Evolutionary conservation across 73 alveolate genomes (phyloP), one percentile per base, ranked within the genome.

Genomic region (Effrenium voratum): DNA sequence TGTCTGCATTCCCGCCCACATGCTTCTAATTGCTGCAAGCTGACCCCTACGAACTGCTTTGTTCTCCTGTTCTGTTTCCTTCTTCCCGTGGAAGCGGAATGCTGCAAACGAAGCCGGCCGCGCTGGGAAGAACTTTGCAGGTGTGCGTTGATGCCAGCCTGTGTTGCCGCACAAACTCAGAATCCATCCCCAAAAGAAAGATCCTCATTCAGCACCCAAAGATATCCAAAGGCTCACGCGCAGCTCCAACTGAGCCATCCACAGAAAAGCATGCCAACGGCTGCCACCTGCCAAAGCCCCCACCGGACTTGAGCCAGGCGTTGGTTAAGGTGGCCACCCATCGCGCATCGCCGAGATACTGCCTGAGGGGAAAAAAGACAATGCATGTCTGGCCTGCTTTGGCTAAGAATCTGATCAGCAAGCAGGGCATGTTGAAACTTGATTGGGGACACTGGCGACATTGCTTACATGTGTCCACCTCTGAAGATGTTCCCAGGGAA

Each of bases 141-240:
- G 98, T 3, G 98, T 92, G 5, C 36, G 70, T 41, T 92, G 98
- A 82, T 92, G 98, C 98, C 90, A 92, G 46, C 97, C 97, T 72
- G 12, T 1, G 5, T 34, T 63, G 12, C 86, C 38, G 63, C 26
- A 52, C 19, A 19, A 52, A 19, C 19, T 8, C 19, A 19, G 63
- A 52, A 52, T 8, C 63, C 63, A 52, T 12, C 8, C 26, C 26
- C 8, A 19, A 8, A 8, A 66, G 34, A 10, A 6, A 4, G 80
- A 4, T 3, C 45, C 2, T 1, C 4, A 30, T 68, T 34, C 72
- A 3, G 72, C 72, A n/a, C n/a, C 34, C 30, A 13, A 24, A 26
- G 28, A 26, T 57, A 32, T 32, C 19, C 72, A 60, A 15, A 60
- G 75, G 40, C 15, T 52, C 63, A n/a, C n/a, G 8, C 63, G 8